phyloP scores from a whole-genome alignment of 148 eudicot genomes.

The Chenopodium berlandieri region DNA sequence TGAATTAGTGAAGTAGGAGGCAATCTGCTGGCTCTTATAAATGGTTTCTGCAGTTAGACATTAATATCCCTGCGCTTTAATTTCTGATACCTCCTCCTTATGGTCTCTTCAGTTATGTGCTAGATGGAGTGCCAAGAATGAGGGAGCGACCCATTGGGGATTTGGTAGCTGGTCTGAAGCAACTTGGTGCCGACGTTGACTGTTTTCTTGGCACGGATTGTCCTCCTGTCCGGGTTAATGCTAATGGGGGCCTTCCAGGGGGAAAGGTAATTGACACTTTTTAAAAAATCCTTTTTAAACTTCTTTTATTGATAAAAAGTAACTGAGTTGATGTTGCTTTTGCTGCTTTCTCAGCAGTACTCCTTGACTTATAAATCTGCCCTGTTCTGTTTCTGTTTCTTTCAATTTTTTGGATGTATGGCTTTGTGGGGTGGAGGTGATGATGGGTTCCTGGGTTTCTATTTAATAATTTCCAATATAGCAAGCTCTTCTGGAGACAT shows the following conservation, averaged over 20 bases:
- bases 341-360: not conserved
- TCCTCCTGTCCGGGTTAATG: constrained; percentile 87
- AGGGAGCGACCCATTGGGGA: constrained; percentile 98
- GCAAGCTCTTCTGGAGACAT: not conserved
- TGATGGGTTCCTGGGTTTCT: not conserved
- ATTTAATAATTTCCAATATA: not conserved
- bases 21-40: not conserved
- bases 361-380: not conserved
- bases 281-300: too few relatives aligned
- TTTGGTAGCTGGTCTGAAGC: constrained; percentile 89
- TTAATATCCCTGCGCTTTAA: not conserved
- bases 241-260: constrained; percentile 96
- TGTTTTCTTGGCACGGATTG: constrained; percentile 90
- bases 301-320: not conserved
- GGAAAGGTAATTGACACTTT: constrained; percentile 59
- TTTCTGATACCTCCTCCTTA: not conserved
- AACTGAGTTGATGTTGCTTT: not conserved
- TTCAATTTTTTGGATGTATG: not conserved
- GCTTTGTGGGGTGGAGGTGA: not conserved
- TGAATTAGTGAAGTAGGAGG: not conserved
- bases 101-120: constrained; percentile 58
- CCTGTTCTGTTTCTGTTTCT: not conserved
- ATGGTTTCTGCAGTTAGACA: not conserved
- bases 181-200: constrained; percentile 94
- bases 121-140: constrained; percentile 98